Percentiles rank a stretch among this genome's conserved stretches.
phyloP scores from a whole-genome alignment of 495 filamentous ascomycete genomes.

The Aspergillus affinis region DNA sequence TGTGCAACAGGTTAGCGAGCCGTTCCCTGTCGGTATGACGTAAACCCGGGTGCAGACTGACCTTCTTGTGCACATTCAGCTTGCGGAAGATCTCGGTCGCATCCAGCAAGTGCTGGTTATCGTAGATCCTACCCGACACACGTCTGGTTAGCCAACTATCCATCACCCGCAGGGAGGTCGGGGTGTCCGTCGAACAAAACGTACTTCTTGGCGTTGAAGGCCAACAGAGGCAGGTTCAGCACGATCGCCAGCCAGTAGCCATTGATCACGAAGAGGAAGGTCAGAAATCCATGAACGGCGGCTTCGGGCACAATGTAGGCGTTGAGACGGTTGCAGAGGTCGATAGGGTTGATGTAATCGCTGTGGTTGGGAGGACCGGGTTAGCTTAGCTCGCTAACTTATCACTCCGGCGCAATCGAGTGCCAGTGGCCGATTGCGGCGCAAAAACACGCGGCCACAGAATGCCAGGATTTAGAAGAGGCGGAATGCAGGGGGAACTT shows the following conservation, averaged over 20 bases:
- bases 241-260: conserved; percentile 96
- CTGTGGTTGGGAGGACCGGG: conserved; percentile 42
- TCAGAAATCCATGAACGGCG: conserved; percentile 93
- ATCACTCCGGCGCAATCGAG: conserved; percentile 16
- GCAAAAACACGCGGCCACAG: background rate
- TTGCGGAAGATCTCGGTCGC: conserved; percentile 99
- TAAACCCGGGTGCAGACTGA: conserved; percentile 34
- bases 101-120: conserved; percentile 95
- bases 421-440: background rate
- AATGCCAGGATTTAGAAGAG: background rate
- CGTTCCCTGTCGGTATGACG: conserved; percentile 5
- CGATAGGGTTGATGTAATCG: conserved; percentile 99
- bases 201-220: conserved; percentile 97
- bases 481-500: conserved; percentile 28
- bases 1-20: conserved; percentile 34
- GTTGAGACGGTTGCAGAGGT: conserved; percentile 99
- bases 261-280: conserved; percentile 93
- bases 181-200: conserved; percentile 24
- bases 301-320: conserved; percentile 99
- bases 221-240: conserved; percentile 88
- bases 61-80: conserved; percentile 99
- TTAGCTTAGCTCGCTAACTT: conserved; percentile 17
- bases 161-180: conserved; percentile 22
- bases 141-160: background rate
- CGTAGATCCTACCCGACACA: conserved; percentile 69